phyloP scores from a whole-genome alignment of 1,284 basidiomycete genomes.

The Cutaneotrichosporon sp. region DNA sequence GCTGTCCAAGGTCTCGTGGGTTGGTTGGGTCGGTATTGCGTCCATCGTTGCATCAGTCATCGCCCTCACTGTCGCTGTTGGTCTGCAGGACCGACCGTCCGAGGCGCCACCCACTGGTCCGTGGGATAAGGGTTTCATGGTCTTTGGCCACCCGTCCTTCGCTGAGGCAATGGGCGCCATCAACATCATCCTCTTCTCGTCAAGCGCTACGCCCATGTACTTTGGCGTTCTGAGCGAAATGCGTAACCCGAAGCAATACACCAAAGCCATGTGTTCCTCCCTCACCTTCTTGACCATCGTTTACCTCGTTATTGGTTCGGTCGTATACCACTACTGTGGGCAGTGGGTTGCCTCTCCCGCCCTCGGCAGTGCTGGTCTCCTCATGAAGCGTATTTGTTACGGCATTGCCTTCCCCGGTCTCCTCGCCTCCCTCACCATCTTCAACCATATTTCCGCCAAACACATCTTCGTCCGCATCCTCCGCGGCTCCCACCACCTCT shows the following conservation, averaged over 20 bases:
- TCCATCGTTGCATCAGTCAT: constrained; percentile 36
- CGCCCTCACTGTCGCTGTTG: constrained; percentile 45
- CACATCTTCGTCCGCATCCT: constrained; percentile 43
- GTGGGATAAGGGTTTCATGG: constrained; percentile 38
- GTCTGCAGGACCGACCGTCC: constrained; percentile 44
- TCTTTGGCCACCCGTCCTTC: constrained; percentile 35
- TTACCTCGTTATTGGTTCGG: constrained; percentile 32
- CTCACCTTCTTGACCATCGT: constrained; percentile 27
- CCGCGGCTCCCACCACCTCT: constrained; percentile 38
- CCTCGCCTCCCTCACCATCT: constrained; percentile 20
- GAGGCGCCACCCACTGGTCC: constrained; percentile 39
- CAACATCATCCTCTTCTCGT: constrained; percentile 24
- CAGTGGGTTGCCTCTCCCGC: constrained; percentile 37
- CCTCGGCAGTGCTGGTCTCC: constrained; percentile 33
- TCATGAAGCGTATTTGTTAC: constrained; percentile 44
- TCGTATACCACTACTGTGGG: constrained; percentile 39
- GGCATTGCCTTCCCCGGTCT: constrained; percentile 49
- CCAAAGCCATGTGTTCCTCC: constrained; percentile 22
- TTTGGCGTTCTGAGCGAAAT: constrained; percentile 33
- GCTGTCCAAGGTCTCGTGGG: constrained; percentile 37
- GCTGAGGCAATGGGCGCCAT: constrained; percentile 30
- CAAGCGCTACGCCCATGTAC: constrained; percentile 23
- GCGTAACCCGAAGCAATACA: constrained; percentile 32
- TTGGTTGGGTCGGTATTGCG: constrained; percentile 45
- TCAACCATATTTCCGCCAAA: constrained; percentile 26